phyloP scores from a whole-genome alignment of 2,329 filamentous ascomycete species.

The Aspergillus eucalypticola region DNA sequence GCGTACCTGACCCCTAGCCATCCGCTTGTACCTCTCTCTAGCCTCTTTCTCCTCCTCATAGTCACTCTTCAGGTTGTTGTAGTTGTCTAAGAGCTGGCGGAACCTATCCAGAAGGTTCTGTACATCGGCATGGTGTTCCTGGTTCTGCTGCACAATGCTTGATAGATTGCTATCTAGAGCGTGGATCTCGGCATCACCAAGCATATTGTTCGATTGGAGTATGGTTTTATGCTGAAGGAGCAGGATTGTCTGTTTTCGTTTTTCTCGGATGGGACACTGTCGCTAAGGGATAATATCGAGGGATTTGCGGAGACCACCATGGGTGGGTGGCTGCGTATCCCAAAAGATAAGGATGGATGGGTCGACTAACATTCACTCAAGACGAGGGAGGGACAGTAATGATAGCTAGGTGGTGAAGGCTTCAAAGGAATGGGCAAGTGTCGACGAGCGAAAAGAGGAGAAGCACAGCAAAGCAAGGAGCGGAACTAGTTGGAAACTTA shows the following conservation, averaged over 20 bases:
- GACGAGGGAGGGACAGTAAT: background rate
- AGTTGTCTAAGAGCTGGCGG: conserved; percentile 52
- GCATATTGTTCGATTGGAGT: conserved; percentile 11
- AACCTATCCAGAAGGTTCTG: conserved; percentile 43
- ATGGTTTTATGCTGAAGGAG: background rate
- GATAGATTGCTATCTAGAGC: conserved; percentile 16
- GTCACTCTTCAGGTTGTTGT: conserved; percentile 58
- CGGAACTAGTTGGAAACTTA: background rate
- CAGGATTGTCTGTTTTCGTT: background rate
- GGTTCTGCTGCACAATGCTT: conserved; percentile 22
- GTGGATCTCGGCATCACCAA: conserved; percentile 22
- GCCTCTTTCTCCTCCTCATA: conserved; percentile 59
- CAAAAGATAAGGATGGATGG: background rate
- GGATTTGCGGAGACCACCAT: background rate
- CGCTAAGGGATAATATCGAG: background rate
- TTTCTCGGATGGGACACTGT: no score
- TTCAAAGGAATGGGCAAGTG: background rate
- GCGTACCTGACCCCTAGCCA: conserved; percentile 47
- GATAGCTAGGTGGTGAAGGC: background rate
- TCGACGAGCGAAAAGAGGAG: background rate
- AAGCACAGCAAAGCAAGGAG: background rate
- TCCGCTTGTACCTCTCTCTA: conserved; percentile 57
- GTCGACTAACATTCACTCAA: background rate
- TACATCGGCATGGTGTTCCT: conserved; percentile 33
- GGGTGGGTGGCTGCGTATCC: background rate